phyloP scores from a whole-genome alignment of 129 eudicot species.

The Tagetes erecta region DNA sequence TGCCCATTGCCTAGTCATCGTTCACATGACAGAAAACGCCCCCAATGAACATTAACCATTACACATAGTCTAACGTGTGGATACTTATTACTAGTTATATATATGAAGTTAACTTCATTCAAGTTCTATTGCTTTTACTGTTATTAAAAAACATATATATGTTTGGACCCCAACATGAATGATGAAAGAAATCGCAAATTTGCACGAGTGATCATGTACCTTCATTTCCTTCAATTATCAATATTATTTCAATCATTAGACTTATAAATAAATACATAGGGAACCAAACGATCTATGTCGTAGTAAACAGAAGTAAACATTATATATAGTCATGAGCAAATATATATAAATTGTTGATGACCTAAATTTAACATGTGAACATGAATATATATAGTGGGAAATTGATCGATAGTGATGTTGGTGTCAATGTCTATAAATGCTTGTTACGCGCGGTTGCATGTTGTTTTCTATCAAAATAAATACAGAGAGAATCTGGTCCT shows the following conservation, averaged over 20 bases:
- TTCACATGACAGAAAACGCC: too few species aligned
- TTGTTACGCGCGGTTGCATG: slow-evolving; percentile 16
- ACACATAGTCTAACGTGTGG: too few species aligned
- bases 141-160: neutral
- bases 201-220: slow-evolving; percentile 37
- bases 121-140: slow-evolving; percentile 16
- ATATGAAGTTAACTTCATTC: slow-evolving; percentile 7
- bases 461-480: slow-evolving; percentile 16
- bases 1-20: too few species aligned
- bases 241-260: slow-evolving; percentile 17
- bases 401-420: slow-evolving; percentile 11
- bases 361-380: neutral
- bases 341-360: neutral
- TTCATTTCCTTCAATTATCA: slow-evolving; percentile 18
- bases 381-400: neutral
- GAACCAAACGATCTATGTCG: neutral
- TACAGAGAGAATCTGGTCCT: slow-evolving; percentile 10
- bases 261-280: neutral
- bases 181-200: slow-evolving; percentile 21
- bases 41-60: too few species aligned
- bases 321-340: slow-evolving; percentile 9
- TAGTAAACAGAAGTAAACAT: neutral
- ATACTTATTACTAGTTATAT: neutral
- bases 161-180: slow-evolving; percentile 31
- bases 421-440: neutral